Evolutionary conservation across 2,329 filamentous ascomycete species (phyloP).

Genomic region (Exutisphaerella laricina): DNA sequence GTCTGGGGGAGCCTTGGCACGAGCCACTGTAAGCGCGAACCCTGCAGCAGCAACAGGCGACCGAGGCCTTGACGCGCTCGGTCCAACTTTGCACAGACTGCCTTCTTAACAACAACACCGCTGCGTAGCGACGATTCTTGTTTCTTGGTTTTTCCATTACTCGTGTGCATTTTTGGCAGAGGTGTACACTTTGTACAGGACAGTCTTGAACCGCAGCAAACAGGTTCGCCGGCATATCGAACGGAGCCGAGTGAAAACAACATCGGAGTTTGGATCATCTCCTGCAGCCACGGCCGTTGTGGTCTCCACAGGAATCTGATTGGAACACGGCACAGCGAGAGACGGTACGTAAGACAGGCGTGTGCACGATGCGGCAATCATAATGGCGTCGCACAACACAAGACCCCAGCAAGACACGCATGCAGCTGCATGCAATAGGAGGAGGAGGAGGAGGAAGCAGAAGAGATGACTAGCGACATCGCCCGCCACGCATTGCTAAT

Average conservation of each 20-base stretch:
- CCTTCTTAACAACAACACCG: too few relatives aligned
- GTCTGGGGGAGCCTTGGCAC: too few relatives aligned
- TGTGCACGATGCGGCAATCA: conserved; percentile 1
- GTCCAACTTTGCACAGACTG: too few relatives aligned
- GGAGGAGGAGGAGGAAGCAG: too few relatives aligned
- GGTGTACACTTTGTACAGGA: neutral
- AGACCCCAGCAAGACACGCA: neutral
- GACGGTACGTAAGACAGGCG: conserved; percentile 2
- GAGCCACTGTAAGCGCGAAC: too few relatives aligned
- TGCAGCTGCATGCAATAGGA: too few relatives aligned
- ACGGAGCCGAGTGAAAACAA: too few relatives aligned
- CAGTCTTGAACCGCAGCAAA: neutral
- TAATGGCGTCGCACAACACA: neutral
- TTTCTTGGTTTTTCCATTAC: neutral
- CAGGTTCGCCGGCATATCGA: neutral
- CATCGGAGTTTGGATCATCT: neutral
- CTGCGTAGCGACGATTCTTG: neutral
- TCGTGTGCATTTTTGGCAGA: neutral
- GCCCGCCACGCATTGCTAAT: conserved; percentile 7
- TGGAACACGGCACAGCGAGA: neutral
- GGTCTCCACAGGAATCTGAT: neutral
- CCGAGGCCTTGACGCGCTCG: too few relatives aligned
- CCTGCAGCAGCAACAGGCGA: too few relatives aligned
- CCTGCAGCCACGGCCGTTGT: conserved; percentile 1
- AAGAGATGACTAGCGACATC: conserved; percentile 6